Base-by-base conservation (phyloP, 73 alveolate genomes). In the Blepharisma japonicum region DNA sequence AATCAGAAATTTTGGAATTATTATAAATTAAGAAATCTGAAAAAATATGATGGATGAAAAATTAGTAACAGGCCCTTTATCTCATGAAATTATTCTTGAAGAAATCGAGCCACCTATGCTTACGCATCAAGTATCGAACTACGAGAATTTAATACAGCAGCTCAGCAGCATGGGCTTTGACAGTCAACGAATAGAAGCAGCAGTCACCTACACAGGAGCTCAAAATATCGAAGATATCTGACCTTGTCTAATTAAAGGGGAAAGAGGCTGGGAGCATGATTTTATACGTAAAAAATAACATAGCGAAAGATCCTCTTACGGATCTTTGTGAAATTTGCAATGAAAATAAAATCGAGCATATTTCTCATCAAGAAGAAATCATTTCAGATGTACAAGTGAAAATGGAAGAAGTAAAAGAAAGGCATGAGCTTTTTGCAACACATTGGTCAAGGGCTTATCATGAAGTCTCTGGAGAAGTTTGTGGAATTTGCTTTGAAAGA, bases 321-420 rank as follows among this genome's bases (percentile, higher is more conserved):
- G 67, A 20, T 14, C 23, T 53, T 14, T 53, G 67, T 20, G 67
- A 53, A 53, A 53, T 53, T 53, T 53, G 67, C 67, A 85, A 81
- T 77, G 89, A 81, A 48, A 50, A 71, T 0, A 77, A 20, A 23
- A 49, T 79, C 6, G 89, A 81, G 48, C 78, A 81, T 32, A 32
- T 32, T 61, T 71, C 77, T 6, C 83, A 81, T 21, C 85, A 86
- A 49, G 89, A 85, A 86, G 93, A 85, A 68, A 86, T 89, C 55
- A 86, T 89, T 78, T 88, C 88, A 47, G 91, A 89, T 56, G 91
- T 77, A 55, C 87, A 85, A 86, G 93, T 81, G 32, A 89, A 86
- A 81, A 78, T 49, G 71, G 92, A 81, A 55, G 91, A 87, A 55
- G 89, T 78, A 79, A 86, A 82, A 45, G 90, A 68, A 66, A 83